Evolutionary conservation across 352 stramenopile species (phyloP), one percentile per base, ranked within the genome.

Genomic region (Aphanomyces stellatus): DNA sequence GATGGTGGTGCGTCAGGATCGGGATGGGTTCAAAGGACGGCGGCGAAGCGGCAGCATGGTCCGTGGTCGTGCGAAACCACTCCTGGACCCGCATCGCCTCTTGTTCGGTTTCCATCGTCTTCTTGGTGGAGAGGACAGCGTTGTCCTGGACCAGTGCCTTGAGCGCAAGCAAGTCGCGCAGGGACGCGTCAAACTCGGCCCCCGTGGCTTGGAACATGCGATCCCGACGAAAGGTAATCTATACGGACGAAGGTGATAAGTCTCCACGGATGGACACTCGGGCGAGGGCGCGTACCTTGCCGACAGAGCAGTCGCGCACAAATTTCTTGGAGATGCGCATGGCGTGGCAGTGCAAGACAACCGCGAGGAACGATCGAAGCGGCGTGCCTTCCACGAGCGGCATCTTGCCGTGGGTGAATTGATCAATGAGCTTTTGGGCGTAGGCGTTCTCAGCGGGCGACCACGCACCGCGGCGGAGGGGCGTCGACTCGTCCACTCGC

Each of bases 261-360:
- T n/a, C n/a, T n/a, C n/a, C n/a, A n/a, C n/a, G n/a, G n/a, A n/a
- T n/a, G n/a, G n/a, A n/a, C n/a, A n/a, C n/a, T n/a, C n/a, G n/a
- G n/a, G n/a, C n/a, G n/a, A n/a, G n/a, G n/a, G n/a, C n/a, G n/a
- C n/a, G n/a, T n/a, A n/a, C n/a, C n/a, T 67, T 67, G 40, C 60
- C 60, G n/a, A 67, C 60, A 3, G 60, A 67, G 25, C 34, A 67
- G 22, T 67, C 60, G 30, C 60, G 60, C 28, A 67, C 60, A 67
- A 67, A 67, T 22, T 67, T 67, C 30, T 67, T 67, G 15, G 60
- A 67, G 60, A 67, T 67, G 34, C 60, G 60, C 60, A 67, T 67
- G 2, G 60, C 46, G 25, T 67, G 60, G 33, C 60, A 67, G 49
- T 67, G 60, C 17, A 67, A 28, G 5, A 49, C 60, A 7, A 67